These are phyloP conservation scores for Paracoccidioides brasiliensis DNA, from an alignment of 2,329 filamentous ascomycete species.

Conservation along the genomic window DNA sequence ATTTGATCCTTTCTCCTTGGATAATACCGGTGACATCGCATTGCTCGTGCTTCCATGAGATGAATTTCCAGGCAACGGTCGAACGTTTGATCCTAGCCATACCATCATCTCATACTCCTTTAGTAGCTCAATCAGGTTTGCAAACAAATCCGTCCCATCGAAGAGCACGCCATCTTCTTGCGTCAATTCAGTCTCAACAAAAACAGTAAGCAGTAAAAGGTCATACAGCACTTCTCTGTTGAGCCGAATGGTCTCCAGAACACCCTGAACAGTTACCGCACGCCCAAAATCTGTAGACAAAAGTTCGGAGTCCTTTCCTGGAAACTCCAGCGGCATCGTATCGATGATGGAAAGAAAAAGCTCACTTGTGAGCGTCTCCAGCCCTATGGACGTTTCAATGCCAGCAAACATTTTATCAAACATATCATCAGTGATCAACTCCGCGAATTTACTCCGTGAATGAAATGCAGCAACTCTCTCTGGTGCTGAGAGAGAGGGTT, in stretches of 20 bases:
- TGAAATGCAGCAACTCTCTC: constrained; percentile 69
- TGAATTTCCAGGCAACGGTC: constrained; percentile 20
- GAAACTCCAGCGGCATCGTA: constrained; percentile 32
- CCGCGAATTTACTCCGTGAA: constrained; percentile 63
- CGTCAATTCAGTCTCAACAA: constrained; percentile 74
- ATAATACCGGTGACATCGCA: constrained; percentile 15
- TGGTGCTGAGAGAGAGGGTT: constrained; percentile 54
- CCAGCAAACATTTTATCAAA: constrained; percentile 55
- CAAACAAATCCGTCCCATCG: constrained; percentile 45
- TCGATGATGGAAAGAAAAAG: constrained; percentile 40
- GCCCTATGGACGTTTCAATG: constrained; percentile 52
- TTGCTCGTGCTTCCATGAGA: constrained; percentile 14
- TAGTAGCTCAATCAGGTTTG: constrained; percentile 54
- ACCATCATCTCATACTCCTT: constrained; percentile 57
- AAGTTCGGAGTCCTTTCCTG: constrained; percentile 30
- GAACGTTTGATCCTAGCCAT: constrained; percentile 43
- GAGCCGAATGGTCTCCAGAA: constrained; percentile 63
- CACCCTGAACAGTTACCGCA: constrained; percentile 59
- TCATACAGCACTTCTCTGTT: constrained; percentile 67
- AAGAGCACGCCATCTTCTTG: constrained; percentile 59
- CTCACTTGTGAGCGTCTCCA: constrained; percentile 35
- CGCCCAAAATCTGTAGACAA: constrained; percentile 59
- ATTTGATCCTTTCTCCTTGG: constrained; percentile 7
- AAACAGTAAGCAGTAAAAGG: constrained; percentile 67
- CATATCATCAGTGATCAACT: constrained; percentile 70